Evolutionary conservation across 2,329 filamentous ascomycete species (phyloP), one percentile per base, ranked within the genome.

Genomic region (Alternaria brassicicola): DNA sequence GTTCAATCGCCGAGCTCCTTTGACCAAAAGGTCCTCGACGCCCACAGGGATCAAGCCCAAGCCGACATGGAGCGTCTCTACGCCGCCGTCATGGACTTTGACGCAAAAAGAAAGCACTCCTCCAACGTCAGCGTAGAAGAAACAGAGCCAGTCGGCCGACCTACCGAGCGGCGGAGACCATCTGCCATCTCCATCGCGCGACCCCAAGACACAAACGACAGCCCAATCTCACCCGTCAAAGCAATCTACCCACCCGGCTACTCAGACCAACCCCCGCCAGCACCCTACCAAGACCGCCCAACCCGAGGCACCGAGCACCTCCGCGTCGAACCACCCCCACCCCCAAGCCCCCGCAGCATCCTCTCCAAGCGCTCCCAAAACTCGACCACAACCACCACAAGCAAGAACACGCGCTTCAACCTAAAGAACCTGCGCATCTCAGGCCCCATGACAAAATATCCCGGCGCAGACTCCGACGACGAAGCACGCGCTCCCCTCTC

Each of bases 21-120:
- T 59, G 92, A 97, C 75, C 88, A 89, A 58, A 84, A 84, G 58
- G 85, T 97, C 15, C 85, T 97, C 23, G 86, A 89, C 58, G 85
- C 86, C 59, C 91, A 97, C 78, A 87, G 85, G 74, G 83, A 85
- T 71, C 89, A 89, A 80, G 88, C 91, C 63, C 88, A 95, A 76
- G 84, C 89, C 64, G 91, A 97, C 75, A 88, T 97, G 77, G 93
- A 97, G 76, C 88, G 91, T 69, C 88, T 98, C 75, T 98, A 97
- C 79, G 92, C 89, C 61, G 90, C 93, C 66, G 93, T 97, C 63
- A 90, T 97, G 88, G 92, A 93, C 76, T 91, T 96, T 68, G 93
- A 97, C 64, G 84, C 82, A 43, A 79, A 81, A 62, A 79, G 81
- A 62, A 83, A 81, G 59, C 68, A 72, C 26, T 69, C 68, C 28